Percentiles rank a stretch among this genome's conserved stretches.
These are phyloP conservation scores for Nidula niveotomentosa DNA, from an alignment of 1,284 basidiomycete species.

Conservation along the genomic window DNA sequence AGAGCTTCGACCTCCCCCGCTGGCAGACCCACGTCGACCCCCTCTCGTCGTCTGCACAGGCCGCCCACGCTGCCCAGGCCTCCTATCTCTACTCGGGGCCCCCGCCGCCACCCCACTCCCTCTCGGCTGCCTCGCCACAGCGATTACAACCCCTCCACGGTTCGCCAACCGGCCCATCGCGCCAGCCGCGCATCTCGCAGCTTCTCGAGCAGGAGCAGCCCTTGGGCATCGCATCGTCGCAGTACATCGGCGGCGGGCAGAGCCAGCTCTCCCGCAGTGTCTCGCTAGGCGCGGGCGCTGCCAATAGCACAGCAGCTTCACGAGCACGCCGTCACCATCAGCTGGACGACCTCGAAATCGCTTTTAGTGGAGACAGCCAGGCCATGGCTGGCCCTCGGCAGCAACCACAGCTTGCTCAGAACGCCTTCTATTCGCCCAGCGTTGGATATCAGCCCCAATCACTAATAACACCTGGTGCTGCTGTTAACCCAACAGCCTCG, in stretches of 20 bases:
- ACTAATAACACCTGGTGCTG: conserved; percentile 33
- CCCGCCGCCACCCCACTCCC: conserved; percentile 43
- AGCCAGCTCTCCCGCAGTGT: conserved; percentile 62
- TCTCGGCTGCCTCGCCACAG: conserved; percentile 29
- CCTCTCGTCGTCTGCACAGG: conserved; percentile 61
- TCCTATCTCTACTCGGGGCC: conserved; percentile 46
- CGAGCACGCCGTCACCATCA: conserved; percentile 56
- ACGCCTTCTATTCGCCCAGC: conserved; percentile 59
- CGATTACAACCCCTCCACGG: conserved; percentile 35
- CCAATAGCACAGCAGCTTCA: conserved; percentile 33
- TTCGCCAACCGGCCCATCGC: conserved; percentile 37
- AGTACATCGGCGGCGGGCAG: conserved; percentile 52
- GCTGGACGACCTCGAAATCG: conserved; percentile 70
- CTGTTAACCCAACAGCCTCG: conserved; percentile 26
- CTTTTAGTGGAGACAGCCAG: conserved; percentile 53
- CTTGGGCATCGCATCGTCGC: conserved; percentile 39
- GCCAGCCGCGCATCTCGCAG: conserved; percentile 63
- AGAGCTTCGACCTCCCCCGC: conserved; percentile 71
- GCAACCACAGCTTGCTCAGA: conserved; percentile 35
- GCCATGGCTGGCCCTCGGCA: conserved; percentile 29
- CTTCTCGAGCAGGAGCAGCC: conserved; percentile 63
- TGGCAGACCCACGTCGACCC: conserved; percentile 74
- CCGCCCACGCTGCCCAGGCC: conserved; percentile 58
- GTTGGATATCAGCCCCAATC: conserved; percentile 56
- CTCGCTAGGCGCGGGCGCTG: conserved; percentile 53